Evolutionary conservation across 805 yeast species (phyloP).

Genomic region (Groenewaldozyma tartarivorans): DNA sequence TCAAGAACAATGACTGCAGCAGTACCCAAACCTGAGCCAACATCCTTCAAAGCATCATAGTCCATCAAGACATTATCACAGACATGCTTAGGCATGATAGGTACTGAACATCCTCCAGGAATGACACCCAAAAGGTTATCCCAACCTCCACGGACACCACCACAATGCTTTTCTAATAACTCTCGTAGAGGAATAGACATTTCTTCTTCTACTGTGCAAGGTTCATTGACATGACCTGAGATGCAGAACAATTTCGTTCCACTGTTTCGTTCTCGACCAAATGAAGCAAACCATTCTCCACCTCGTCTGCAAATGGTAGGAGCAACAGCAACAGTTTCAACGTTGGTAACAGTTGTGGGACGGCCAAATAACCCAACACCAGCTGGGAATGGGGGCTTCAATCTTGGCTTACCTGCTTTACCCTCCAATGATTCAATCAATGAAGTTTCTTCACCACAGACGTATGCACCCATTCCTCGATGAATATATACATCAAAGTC

Average conservation of each 20-base stretch:
- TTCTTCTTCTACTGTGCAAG: conserved; percentile 89
- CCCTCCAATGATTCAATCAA: conserved; percentile 84
- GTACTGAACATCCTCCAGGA: conserved; percentile 89
- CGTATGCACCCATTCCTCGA: conserved; percentile 90
- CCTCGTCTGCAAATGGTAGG: conserved; percentile 87
- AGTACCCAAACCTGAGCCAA: conserved; percentile 81
- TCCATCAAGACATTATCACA: conserved; percentile 75
- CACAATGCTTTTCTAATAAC: conserved; percentile 79
- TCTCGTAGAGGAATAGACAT: conserved; percentile 84
- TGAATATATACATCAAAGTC: conserved; percentile 76
- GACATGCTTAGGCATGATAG: conserved; percentile 58
- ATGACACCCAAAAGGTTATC: conserved; percentile 79
- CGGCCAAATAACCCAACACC: conserved; percentile 88
- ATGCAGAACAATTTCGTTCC: conserved; percentile 82
- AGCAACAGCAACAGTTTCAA: conserved; percentile 83
- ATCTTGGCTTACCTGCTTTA: conserved; percentile 87
- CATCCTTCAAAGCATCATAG: conserved; percentile 77
- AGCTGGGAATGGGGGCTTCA: conserved; percentile 93
- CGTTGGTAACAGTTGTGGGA: conserved; percentile 86
- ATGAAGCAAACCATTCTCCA: conserved; percentile 74
- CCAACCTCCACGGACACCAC: conserved; percentile 90
- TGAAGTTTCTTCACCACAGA: conserved; percentile 90
- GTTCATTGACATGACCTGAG: conserved; percentile 85
- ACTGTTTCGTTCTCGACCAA: conserved; percentile 77
- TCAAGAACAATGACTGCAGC: conserved; percentile 91